Evolutionary conservation across 257 asterid genomes (phyloP).

Genomic region (Eucommia ulmoides): DNA sequence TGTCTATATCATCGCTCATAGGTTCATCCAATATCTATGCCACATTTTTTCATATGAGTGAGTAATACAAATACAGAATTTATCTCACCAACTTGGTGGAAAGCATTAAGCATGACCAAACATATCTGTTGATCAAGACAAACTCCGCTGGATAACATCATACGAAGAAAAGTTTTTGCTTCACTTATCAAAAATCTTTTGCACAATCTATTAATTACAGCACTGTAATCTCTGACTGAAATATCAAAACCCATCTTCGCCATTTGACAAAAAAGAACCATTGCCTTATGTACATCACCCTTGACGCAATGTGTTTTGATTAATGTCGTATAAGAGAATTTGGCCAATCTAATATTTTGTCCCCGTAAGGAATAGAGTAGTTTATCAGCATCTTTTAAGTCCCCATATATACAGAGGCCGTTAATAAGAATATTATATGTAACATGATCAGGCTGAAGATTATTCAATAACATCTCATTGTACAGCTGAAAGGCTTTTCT

Average conservation of each 20-base stretch:
- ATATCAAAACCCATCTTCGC: slow-evolving; percentile 43
- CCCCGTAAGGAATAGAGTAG: slow-evolving; percentile 32
- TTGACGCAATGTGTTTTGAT: slow-evolving; percentile 72
- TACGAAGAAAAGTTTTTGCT: slow-evolving; percentile 34
- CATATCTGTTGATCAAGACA: slow-evolving; percentile 35
- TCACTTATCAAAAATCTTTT: slow-evolving; percentile 37
- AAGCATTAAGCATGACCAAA: slow-evolving; percentile 28
- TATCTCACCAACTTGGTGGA: slow-evolving; percentile 22
- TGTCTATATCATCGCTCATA: no score
- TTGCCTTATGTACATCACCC: slow-evolving; percentile 50
- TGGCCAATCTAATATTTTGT: slow-evolving; percentile 29
- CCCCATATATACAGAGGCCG: slow-evolving; percentile 50
- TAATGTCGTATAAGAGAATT: slow-evolving; percentile 54
- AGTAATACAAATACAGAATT: slow-evolving; percentile 24
- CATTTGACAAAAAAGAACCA: slow-evolving; percentile 45
- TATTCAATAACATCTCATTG: slow-evolving; percentile 32
- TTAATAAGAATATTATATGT: slow-evolving; percentile 58
- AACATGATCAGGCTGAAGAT: slow-evolving; percentile 34
- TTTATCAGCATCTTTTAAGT: slow-evolving; percentile 41
- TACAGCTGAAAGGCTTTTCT: slow-evolving; percentile 29
- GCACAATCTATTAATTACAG: slow-evolving; percentile 71
- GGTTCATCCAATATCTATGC: slow-evolving; percentile 32
- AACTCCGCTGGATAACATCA: slow-evolving; percentile 40
- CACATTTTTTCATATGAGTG: slow-evolving; percentile 46
- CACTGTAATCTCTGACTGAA: slow-evolving; percentile 62